Percentiles rank a stretch among this genome's conserved stretches.
phyloP scores from a whole-genome alignment of 2,329 filamentous ascomycete genomes.

The Dactylellina haptotyla region DNA sequence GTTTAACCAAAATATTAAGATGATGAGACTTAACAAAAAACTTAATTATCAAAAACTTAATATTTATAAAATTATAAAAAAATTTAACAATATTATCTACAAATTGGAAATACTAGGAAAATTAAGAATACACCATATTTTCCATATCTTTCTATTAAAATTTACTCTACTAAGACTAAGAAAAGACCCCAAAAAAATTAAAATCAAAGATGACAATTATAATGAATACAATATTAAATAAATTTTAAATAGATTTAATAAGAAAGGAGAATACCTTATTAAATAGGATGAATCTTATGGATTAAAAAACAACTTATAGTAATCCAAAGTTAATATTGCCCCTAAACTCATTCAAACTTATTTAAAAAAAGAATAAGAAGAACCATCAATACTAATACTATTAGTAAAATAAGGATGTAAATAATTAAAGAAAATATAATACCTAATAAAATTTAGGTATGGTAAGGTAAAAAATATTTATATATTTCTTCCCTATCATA shows the following conservation, averaged over 20 bases:
- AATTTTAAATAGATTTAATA: conserved; percentile 10
- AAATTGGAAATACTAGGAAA: neutral
- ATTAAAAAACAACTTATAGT: neutral
- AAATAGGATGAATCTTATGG: neutral
- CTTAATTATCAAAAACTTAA: conserved; percentile 6
- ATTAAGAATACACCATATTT: neutral
- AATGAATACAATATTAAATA: conserved; percentile 3
- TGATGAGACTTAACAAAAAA: neutral
- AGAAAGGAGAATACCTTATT: conserved; percentile 7
- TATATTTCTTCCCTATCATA: no score
- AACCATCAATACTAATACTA: no score
- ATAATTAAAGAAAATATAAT: neutral
- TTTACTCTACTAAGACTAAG: neutral
- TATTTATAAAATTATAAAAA: conserved; percentile 3
- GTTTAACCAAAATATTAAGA: neutral
- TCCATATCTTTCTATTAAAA: neutral
- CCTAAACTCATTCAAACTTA: neutral
- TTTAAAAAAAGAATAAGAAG: no score
- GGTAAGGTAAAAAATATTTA: neutral
- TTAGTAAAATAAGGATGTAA: no score
- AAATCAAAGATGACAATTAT: neutral
- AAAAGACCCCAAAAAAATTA: neutral
- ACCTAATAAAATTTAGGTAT: neutral
- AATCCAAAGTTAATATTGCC: neutral
- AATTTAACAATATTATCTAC: conserved; percentile 9